These are phyloP conservation scores for Fusarium sp. DNA, from an alignment of 2,329 filamentous ascomycete genomes.

Conservation along the genomic window DNA sequence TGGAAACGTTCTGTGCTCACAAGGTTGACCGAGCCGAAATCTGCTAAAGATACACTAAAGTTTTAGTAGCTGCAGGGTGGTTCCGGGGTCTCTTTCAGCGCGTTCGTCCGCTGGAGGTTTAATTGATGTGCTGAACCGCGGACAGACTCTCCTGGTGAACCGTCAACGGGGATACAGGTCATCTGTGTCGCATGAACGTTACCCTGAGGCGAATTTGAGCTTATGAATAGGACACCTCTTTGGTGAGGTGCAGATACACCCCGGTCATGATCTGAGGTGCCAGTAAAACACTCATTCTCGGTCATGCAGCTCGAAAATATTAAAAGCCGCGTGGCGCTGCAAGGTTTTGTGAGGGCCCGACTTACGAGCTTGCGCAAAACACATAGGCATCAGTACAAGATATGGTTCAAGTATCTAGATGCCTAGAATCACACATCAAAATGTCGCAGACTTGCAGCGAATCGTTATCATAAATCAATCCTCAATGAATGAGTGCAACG, in stretches of 20 bases:
- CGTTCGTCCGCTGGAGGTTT: conserved; percentile 21
- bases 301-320: conserved; percentile 28
- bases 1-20: conserved; percentile 4
- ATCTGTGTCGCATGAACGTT: conserved; percentile 14
- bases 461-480: not conserved
- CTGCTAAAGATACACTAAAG: conserved; percentile 34
- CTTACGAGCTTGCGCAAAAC: conserved; percentile 17
- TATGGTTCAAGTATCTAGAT: not conserved
- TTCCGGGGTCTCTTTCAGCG: conserved; percentile 15
- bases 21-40: conserved; percentile 9
- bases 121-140: not conserved
- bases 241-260: not conserved
- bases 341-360: conserved; percentile 41
- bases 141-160: not conserved
- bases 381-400: conserved; percentile 8
- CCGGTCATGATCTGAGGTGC: conserved; percentile 11
- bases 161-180: not conserved
- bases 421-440: conserved; percentile 1
- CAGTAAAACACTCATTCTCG: conserved; percentile 14
- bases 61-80: conserved; percentile 28
- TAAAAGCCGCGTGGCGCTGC: conserved; percentile 41
- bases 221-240: not conserved
- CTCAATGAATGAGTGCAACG: conserved; percentile 8
- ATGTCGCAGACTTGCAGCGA: not conserved
- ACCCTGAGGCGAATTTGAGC: not conserved